Evolutionary conservation across 2,329 filamentous ascomycete genomes (phyloP), one percentile per base, ranked within the genome.

Genomic region (Chaetomiaceae sp.): DNA sequence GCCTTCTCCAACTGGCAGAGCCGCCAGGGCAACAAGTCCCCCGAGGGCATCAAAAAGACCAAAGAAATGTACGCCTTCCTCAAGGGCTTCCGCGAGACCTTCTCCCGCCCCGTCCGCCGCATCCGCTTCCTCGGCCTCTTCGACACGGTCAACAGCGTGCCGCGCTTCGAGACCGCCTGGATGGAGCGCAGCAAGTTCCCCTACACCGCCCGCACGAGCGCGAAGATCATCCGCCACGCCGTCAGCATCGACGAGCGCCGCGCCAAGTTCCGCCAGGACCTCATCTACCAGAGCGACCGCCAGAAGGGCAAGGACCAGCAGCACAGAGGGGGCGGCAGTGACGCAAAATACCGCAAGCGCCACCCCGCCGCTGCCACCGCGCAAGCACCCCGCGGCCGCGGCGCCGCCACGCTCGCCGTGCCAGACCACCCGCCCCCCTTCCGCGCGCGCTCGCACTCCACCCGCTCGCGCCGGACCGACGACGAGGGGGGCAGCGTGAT

Each of bases 101-200:
- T 93, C 60, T 85, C 82, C 34, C 72, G 87, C 1, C 86, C 86
- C 0, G 83, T 89, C 2, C 75, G 81, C 10, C 75, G 84, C 1
- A 88, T 91, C 50, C 75, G 76, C 2, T 90, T 91, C 55, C 70
- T 93, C 1, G 87, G 87, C 0, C 72, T 93, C 0, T 93, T 91
- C 52, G 86, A 91, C 56, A 89, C 85, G 0, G 86, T 91, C 52
- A 90, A 90, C 58, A 86, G 82, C 12, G 85, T 90, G 0, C 85
- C 86, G 1, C 74, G 77, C 3, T 93, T 93, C 49, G 87, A 93
- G 63, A 78, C 73, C 2, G 74, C 76, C 0, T 86, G 82, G 78
- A 90, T 91, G 83, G 78, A 87, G 59, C 77, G 86, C 30, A 86
- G 76, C 59, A 88, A 84, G 60, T 88, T 88, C 34, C 85, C 85